Evolutionary conservation across 2,329 filamentous ascomycete species (phyloP).

Genomic region (Nothophoma quercina): DNA sequence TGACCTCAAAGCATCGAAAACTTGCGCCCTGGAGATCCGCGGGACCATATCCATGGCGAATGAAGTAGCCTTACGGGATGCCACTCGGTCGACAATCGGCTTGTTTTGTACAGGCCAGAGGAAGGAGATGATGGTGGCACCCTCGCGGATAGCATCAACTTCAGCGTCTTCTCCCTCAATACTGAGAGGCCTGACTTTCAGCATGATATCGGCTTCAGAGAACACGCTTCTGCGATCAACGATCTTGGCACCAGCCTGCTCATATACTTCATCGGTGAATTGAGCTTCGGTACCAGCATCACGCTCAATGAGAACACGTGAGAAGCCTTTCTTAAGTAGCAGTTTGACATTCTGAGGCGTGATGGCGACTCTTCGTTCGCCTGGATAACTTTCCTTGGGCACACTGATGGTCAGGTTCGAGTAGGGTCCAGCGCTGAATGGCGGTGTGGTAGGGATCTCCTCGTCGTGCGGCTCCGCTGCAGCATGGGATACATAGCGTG

Average conservation of each 20-base stretch:
- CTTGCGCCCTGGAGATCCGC: conserved; percentile 85
- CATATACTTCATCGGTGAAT: conserved; percentile 79
- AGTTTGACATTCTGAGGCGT: conserved; percentile 84
- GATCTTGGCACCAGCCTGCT: conserved; percentile 78
- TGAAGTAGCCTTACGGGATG: conserved; percentile 72
- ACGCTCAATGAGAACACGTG: conserved; percentile 77
- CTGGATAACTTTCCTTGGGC: conserved; percentile 77
- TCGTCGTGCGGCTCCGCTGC: conserved; percentile 45
- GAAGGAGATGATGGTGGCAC: conserved; percentile 81
- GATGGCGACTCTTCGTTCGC: conserved; percentile 83
- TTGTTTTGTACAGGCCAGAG: conserved; percentile 84
- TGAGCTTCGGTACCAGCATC: conserved; percentile 81
- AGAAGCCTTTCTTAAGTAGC: conserved; percentile 85
- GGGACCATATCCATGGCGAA: conserved; percentile 96
- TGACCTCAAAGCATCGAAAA: conserved; percentile 77
- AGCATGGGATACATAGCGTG: conserved; percentile 44
- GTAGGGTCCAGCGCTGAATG: conserved; percentile 64
- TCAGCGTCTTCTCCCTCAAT: conserved; percentile 67
- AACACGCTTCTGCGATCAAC: conserved; percentile 76
- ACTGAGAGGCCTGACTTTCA: conserved; percentile 83
- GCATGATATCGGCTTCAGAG: conserved; percentile 76
- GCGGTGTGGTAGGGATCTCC: conserved; percentile 45
- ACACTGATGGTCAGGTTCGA: conserved; percentile 77
- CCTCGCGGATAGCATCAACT: conserved; percentile 70
- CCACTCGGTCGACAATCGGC: conserved; percentile 75